Evolutionary conservation across 129 eudicot species (phyloP).

Genomic region (Centaurea solstitialis): DNA sequence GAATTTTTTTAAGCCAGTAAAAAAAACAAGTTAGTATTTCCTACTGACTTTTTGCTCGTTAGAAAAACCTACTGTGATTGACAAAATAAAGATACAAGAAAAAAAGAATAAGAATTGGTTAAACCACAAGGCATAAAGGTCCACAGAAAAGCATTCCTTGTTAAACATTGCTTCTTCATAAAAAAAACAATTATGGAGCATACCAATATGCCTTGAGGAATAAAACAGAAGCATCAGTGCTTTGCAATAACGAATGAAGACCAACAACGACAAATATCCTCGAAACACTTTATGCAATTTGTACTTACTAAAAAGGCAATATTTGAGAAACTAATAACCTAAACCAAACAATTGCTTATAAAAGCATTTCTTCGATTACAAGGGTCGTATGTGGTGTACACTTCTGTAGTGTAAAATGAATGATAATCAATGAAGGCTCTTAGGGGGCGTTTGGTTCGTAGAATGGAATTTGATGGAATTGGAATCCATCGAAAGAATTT

Average conservation of each 20-base stretch:
- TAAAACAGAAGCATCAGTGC: not conserved
- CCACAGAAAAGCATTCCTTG: not conserved
- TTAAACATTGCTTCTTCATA: not conserved
- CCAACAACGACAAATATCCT: constrained; percentile 5
- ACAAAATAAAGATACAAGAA: not conserved
- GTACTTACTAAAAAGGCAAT: not conserved
- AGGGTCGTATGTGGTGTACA: not conserved
- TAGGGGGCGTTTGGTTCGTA: not conserved
- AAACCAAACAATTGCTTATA: not conserved
- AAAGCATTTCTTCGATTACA: not conserved
- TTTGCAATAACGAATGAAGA: not conserved
- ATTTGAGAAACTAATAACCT: not conserved
- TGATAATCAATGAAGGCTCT: not conserved
- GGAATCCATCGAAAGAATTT: too few relatives aligned
- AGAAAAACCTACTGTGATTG: not conserved
- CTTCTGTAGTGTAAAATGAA: not conserved
- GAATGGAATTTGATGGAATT: too few relatives aligned
- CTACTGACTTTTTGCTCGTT: not conserved
- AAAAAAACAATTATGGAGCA: not conserved
- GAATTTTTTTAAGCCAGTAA: not conserved
- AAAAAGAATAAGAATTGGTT: not conserved
- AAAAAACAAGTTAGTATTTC: not conserved
- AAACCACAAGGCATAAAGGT: not conserved
- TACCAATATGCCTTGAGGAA: not conserved
- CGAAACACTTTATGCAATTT: not conserved